phyloP scores from a whole-genome alignment of 1,284 basidiomycete species.

The Mycena sp. region DNA sequence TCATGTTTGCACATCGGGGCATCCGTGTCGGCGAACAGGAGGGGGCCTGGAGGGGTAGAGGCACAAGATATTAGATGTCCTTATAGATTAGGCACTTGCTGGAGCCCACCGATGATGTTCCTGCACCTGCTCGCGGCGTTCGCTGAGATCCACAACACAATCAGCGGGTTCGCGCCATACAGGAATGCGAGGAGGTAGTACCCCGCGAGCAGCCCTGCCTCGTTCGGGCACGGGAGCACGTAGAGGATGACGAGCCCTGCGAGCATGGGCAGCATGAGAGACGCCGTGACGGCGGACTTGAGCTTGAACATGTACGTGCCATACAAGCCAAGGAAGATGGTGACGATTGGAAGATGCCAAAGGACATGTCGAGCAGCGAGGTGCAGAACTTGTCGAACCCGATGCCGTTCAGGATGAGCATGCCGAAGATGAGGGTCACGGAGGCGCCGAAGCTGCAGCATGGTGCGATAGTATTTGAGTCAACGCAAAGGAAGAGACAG shows the following conservation, averaged over 20 bases:
- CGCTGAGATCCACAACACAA: conserved; percentile 32
- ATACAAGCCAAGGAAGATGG: conserved; percentile 25
- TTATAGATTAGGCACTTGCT: too few species aligned
- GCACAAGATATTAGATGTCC: not conserved
- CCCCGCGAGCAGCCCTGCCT: conserved; percentile 22
- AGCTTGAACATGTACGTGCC: conserved; percentile 15
- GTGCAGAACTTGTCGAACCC: conserved; percentile 29
- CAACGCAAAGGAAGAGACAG: too few species aligned
- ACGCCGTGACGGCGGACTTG: conserved; percentile 19
- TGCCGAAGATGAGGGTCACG: conserved; percentile 28
- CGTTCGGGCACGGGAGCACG: conserved; percentile 5
- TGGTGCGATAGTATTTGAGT: too few species aligned
- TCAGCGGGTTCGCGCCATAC: conserved; percentile 18
- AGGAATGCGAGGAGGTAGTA: conserved; percentile 32
- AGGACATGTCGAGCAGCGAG: conserved; percentile 29
- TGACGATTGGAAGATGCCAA: conserved; percentile 28
- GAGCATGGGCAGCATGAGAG: conserved; percentile 23
- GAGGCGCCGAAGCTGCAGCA: conserved; percentile 31
- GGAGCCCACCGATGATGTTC: conserved; percentile 25
- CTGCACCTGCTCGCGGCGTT: conserved; percentile 28
- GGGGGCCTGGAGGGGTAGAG: conserved; percentile 18
- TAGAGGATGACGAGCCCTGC: conserved; percentile 26
- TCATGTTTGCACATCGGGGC: conserved; percentile 23
- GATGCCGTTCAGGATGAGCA: conserved; percentile 28
- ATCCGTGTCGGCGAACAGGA: conserved; percentile 24